phyloP scores from a whole-genome alignment of 2,329 filamentous ascomycete genomes.

The Colletotrichum scovillei region DNA sequence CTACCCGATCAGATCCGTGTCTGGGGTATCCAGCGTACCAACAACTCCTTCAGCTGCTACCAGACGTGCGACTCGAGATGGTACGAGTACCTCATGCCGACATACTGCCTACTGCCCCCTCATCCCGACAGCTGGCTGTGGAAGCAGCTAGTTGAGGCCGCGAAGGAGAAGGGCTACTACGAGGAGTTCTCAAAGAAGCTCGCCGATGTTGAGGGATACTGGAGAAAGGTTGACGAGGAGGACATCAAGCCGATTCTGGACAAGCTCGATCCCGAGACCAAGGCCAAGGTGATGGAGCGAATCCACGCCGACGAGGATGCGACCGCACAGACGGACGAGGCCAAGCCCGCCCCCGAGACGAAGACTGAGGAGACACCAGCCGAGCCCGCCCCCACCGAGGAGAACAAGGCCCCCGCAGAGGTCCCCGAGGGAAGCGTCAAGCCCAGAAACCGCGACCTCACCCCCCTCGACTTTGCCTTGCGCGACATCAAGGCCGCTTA shows the following conservation, averaged over 20 bases:
- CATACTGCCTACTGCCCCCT: conserved; percentile 90
- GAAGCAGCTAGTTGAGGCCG: conserved; percentile 82
- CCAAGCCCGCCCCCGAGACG: conserved; percentile 40
- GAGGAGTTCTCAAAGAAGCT: conserved; percentile 77
- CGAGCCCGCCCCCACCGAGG: conserved; percentile 31
- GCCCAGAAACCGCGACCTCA: conserved; percentile 55
- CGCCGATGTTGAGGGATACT: conserved; percentile 83
- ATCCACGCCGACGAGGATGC: conserved; percentile 57
- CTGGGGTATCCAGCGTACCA: conserved; percentile 93
- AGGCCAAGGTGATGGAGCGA: conserved; percentile 70
- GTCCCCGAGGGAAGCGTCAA: conserved; percentile 43
- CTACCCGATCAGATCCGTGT: conserved; percentile 91
- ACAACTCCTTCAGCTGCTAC: conserved; percentile 93
- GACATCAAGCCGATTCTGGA: conserved; percentile 79
- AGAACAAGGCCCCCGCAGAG: conserved; percentile 31
- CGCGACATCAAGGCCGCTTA: conserved; percentile 85
- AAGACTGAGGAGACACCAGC: conserved; percentile 37
- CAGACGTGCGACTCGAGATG: conserved; percentile 93
- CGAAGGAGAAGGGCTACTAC: conserved; percentile 77
- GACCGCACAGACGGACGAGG: conserved; percentile 33
- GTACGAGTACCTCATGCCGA: conserved; percentile 97
- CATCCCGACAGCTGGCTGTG: conserved; percentile 90
- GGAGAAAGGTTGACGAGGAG: conserved; percentile 84
- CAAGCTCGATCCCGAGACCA: conserved; percentile 71
- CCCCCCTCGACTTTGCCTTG: conserved; percentile 72